Evolutionary conservation across 2,329 filamentous ascomycete species (phyloP), one percentile per base, ranked within the genome.

Genomic region (Laburnicola sp.): DNA sequence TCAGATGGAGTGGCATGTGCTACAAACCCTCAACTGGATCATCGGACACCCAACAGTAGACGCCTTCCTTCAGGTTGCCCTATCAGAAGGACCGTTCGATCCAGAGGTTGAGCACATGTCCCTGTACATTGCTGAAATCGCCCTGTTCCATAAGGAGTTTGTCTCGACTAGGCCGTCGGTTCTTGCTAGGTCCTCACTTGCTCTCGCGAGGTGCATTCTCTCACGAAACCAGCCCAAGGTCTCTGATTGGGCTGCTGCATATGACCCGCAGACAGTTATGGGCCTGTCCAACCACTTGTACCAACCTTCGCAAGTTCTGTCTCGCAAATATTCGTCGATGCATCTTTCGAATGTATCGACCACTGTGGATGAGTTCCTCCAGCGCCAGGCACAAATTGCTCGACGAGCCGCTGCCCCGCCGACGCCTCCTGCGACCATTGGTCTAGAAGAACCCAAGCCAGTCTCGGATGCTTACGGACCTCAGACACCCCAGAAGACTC

Each of bases 1-100:
- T 8, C 94, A 99, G 76, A 99, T 99, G 94, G 94, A 99, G 78
- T 97, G 95, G 92, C 94, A 99, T 74, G 93, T 99, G 32, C 83
- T 99, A 64, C 95, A 97, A 77, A 99, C 94, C 1, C 83, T 99
- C 53, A 91, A 95, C 72, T 99, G 94, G 94, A 86, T 87, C 61
- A 89, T 99, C 62, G 94, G 94, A 48, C 93, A 97, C 76, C 92
- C 94, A 1, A 97, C 94, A 26, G 89, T 97, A 60, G 93, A 97
- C 75, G 89, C 88, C 72, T 99, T 97, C 76, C 82, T 95, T 40
- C 89, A 96, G 69, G 79, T 97, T 55, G 91, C 93, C 56, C 83
- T 95, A 34, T 83, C 89, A 39, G 90, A 96, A 72, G 78, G 78
- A 22, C 75, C 78, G 7, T 89, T 87, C 66, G 90, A 96, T 71